Evolutionary conservation across 257 asterid genomes (phyloP).

Genomic region (Solanum sejunctum): DNA sequence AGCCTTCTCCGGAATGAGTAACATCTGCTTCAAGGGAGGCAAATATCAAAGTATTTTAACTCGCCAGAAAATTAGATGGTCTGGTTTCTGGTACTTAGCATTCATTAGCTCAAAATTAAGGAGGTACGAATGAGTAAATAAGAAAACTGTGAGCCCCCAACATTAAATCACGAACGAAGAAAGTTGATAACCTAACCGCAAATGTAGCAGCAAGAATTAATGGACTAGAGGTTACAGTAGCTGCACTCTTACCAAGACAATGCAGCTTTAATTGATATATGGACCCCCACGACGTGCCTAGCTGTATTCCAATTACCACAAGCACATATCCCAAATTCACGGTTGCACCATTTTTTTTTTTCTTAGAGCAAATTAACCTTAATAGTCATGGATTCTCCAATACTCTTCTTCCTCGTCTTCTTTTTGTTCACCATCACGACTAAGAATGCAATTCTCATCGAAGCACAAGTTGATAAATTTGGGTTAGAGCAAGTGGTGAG

Average conservation of each 20-base stretch:
- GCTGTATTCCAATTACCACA: constrained; percentile 2
- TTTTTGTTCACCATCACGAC: not conserved
- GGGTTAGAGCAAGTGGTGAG: constrained; percentile 12
- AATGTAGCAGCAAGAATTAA: not conserved
- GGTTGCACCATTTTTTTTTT: not conserved
- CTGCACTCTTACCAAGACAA: not conserved
- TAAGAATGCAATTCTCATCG: not conserved
- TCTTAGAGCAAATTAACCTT: not conserved
- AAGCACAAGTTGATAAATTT: constrained; percentile 14
- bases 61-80: not conserved
- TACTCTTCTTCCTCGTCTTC: constrained; percentile 10
- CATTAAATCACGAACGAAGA: not conserved
- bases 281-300: not conserved
- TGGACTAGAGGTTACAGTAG: not conserved
- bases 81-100: not conserved
- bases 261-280: not conserved
- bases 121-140: not conserved
- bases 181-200: not conserved
- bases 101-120: not conserved
- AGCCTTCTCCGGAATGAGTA: too few relatives aligned
- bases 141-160: not conserved
- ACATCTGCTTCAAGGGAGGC: not conserved
- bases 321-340: not conserved
- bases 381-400: constrained; percentile 8
- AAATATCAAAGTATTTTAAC: not conserved